Conservation (phyloP, 2,329 filamentous ascomycete genomes). For the Fragosphaeria purpurea region DNA sequence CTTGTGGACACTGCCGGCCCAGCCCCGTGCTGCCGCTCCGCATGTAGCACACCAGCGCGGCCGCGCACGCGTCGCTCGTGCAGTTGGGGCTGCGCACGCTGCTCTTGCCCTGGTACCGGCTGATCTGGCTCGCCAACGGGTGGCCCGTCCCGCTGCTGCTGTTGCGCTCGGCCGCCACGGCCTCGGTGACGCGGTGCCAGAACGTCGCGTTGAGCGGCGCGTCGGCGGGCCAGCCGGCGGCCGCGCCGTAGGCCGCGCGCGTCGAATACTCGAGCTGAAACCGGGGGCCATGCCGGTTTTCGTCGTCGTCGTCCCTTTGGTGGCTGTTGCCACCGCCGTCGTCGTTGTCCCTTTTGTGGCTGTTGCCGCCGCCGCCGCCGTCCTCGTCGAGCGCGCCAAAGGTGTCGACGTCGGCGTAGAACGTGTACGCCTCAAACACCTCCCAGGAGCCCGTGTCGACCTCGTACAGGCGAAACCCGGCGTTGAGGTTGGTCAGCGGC, state of each 20-base stretch:
- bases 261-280: constrained; percentile 49
- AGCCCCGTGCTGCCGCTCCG: constrained; percentile 42
- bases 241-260: constrained; percentile 40
- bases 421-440: constrained; percentile 43
- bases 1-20: constrained; percentile 40
- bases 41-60: constrained; percentile 50
- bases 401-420: constrained; percentile 40
- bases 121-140: constrained; percentile 33
- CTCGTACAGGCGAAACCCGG: constrained; percentile 48
- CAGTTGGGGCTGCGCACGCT: constrained; percentile 23
- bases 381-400: constrained; percentile 28
- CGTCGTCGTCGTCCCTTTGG: neutral
- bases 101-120: constrained; percentile 27
- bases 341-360: too few species aligned
- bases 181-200: constrained; percentile 32
- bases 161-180: constrained; percentile 24
- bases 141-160: constrained; percentile 5
- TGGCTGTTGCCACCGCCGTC: too few species aligned
- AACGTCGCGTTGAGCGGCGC: constrained; percentile 38
- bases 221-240: constrained; percentile 29
- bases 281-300: constrained; percentile 23
- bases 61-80: constrained; percentile 31
- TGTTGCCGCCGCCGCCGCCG: constrained; percentile 7
- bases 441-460: constrained; percentile 47
- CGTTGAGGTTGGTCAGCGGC: constrained; percentile 38